These are phyloP conservation scores for Trametes pubescens DNA, from an alignment of 1,284 basidiomycete genomes.

Conservation along the genomic window DNA sequence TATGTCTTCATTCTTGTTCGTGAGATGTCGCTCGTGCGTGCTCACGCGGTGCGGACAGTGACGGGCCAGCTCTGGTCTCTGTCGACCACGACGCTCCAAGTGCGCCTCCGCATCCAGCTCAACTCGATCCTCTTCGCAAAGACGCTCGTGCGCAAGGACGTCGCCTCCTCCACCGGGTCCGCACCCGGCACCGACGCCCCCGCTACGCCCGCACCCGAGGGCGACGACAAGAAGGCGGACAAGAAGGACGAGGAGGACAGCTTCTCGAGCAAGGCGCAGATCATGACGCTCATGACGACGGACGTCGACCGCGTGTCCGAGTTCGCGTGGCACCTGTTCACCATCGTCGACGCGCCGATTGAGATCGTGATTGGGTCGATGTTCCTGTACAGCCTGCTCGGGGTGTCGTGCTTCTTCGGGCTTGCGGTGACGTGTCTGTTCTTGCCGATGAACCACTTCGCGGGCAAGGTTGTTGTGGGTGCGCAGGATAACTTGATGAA, in stretches of 20 bases:
- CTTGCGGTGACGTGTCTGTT: constrained; percentile 85
- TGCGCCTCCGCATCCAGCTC: constrained; percentile 80
- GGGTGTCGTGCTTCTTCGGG: constrained; percentile 83
- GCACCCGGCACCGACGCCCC: constrained; percentile 37
- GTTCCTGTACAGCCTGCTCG: constrained; percentile 85
- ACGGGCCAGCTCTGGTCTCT: constrained; percentile 74
- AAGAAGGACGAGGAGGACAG: constrained; percentile 72
- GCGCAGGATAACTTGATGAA: constrained; percentile 94
- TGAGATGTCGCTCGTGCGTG: background rate
- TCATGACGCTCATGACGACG: constrained; percentile 89
- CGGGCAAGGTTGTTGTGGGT: constrained; percentile 84
- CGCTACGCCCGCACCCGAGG: constrained; percentile 30
- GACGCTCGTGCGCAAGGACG: constrained; percentile 88
- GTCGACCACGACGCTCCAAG: constrained; percentile 75
- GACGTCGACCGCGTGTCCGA: constrained; percentile 92
- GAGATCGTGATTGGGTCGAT: constrained; percentile 84
- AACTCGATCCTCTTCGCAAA: constrained; percentile 90
- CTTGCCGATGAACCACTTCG: constrained; percentile 88
- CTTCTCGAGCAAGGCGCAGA: constrained; percentile 90
- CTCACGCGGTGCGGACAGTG: constrained; percentile 30
- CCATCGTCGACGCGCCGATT: constrained; percentile 83
- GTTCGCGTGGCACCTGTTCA: constrained; percentile 82
- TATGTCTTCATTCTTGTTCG: constrained; percentile 45
- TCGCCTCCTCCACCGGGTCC: constrained; percentile 67
- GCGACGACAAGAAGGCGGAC: constrained; percentile 30